Conservation (phyloP, 305 asterid genomes). For the Fraxinus latifolia region DNA sequence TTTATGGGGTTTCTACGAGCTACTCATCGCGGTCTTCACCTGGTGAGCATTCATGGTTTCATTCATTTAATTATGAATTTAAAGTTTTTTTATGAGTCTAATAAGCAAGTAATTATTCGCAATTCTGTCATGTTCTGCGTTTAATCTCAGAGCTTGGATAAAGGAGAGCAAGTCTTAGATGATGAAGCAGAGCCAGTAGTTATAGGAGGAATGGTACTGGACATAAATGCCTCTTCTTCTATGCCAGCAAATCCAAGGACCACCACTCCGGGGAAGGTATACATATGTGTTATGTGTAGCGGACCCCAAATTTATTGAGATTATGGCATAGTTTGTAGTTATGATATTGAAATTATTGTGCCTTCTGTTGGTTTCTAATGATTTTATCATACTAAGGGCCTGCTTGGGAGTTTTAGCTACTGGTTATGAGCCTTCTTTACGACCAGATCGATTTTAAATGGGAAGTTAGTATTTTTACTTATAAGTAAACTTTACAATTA, state of each 20-base stretch:
- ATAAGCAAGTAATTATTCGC: neutral
- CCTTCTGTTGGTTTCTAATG: neutral
- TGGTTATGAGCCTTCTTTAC: neutral
- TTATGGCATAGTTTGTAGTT: neutral
- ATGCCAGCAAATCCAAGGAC: conserved; percentile 61
- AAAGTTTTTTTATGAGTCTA: neutral
- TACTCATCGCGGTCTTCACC: conserved; percentile 18
- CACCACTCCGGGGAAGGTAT: conserved; percentile 93
- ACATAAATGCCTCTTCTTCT: conserved; percentile 64
- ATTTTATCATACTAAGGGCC: neutral
- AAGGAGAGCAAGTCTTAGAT: conserved; percentile 21
- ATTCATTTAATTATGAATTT: neutral
- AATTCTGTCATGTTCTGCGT: neutral
- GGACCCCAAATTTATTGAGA: neutral
- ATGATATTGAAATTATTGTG: neutral
- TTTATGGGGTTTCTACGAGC: conserved; percentile 17
- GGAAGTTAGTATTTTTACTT: neutral
- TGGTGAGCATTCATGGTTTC: neutral
- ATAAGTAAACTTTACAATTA: neutral
- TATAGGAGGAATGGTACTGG: conserved; percentile 87
- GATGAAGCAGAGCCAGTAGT: conserved; percentile 50
- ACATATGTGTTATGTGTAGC: conserved; percentile 2
- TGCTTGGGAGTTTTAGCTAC: neutral
- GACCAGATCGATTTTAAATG: neutral
- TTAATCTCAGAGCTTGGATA: conserved; percentile 20